A percentile compares a stretch with the other conserved stretches of the same genome.
Evolutionary conservation across 805 yeast genomes (phyloP).

Genomic region (Saccharomycopsis microspora): DNA sequence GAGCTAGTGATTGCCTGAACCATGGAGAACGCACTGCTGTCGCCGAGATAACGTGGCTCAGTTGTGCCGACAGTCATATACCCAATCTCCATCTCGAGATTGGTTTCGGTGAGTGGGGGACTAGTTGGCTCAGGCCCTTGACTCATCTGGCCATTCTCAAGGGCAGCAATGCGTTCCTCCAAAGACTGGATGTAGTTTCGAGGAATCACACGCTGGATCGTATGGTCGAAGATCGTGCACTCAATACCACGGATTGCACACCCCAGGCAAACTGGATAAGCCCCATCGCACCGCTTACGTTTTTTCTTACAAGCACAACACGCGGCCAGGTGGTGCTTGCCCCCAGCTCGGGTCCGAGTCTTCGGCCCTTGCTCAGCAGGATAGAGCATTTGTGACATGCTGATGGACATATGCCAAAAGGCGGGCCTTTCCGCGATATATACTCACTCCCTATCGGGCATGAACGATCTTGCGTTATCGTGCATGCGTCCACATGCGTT

Average conservation of each 20-base stretch:
- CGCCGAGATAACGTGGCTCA: slow-evolving; percentile 23
- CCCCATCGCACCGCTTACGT: slow-evolving; percentile 41
- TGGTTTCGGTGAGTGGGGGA: not conserved
- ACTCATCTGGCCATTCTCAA: not conserved
- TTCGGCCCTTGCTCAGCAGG: not conserved
- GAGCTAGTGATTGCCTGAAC: slow-evolving; percentile 22
- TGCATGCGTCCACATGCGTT: too few relatives aligned
- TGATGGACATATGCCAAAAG: too few relatives aligned
- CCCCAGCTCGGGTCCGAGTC: slow-evolving; percentile 10
- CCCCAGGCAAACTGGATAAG: slow-evolving; percentile 34
- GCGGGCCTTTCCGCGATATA: too few relatives aligned
- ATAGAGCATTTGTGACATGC: not conserved
- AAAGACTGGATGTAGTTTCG: slow-evolving; percentile 33
- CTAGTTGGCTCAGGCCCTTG: not conserved
- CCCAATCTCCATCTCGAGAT: slow-evolving; percentile 22
- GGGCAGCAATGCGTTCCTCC: slow-evolving; percentile 24
- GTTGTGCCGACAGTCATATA: slow-evolving; percentile 23
- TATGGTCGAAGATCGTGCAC: slow-evolving; percentile 37
- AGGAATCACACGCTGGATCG: slow-evolving; percentile 36
- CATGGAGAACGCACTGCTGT: slow-evolving; percentile 24
- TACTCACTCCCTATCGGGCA: too few relatives aligned
- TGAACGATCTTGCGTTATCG: too few relatives aligned
- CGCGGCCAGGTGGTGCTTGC: slow-evolving; percentile 31
- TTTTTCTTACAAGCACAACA: slow-evolving; percentile 39
- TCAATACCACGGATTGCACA: slow-evolving; percentile 30